Base-by-base conservation (phyloP, 352 stramenopile genomes). In the Pythium rhizo-oryzae region DNA sequence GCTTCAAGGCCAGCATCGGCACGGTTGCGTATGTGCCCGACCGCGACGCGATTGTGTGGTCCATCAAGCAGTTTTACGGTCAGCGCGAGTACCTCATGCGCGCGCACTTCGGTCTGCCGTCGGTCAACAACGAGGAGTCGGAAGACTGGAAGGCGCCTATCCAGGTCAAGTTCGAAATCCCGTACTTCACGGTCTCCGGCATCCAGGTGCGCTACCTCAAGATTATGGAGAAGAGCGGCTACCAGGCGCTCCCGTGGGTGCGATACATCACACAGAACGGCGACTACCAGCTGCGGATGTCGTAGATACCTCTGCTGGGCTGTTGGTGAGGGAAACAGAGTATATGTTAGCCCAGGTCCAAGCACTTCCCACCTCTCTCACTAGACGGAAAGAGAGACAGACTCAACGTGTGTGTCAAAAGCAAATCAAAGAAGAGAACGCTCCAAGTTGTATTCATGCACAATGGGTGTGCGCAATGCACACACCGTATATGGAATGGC, bases 131-230 rank as follows among this genome's bases (percentile, higher is more conserved):
- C 67, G 75, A 83, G 21, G 83, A 90, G 11, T 85, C 78, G 54
- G 90, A 94, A 47, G 90, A 94, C 74, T 97, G 91, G 91, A 97
- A 96, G 72, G 86, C 88, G 25, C 92, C 92, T 7, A 97, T 97
- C 70, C 78, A 92, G 33, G 94, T 99, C 62, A 98, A 99, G 74
- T 99, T 99, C 78, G 97, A 98, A 78, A 97, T 98, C 63, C 93
- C 93, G 39, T 97, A 97, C 78, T 98, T 98, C 65, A 98, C 93
- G 35, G 96, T 99, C 49, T 98, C 92, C 59, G 96, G 97, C 30
- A 98, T 99, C 69, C 97, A 99, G 76, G 98, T 99, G 60, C 94
- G 98, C 52, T 99, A 99, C 88, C 88, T 99, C 60, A 99, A 99
- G 88, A 99, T 99, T 77, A 99, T 99, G 78, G 98, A 99, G 84